phyloP scores from a whole-genome alignment of 1,284 basidiomycete genomes.

The Meripilus lineatus region DNA sequence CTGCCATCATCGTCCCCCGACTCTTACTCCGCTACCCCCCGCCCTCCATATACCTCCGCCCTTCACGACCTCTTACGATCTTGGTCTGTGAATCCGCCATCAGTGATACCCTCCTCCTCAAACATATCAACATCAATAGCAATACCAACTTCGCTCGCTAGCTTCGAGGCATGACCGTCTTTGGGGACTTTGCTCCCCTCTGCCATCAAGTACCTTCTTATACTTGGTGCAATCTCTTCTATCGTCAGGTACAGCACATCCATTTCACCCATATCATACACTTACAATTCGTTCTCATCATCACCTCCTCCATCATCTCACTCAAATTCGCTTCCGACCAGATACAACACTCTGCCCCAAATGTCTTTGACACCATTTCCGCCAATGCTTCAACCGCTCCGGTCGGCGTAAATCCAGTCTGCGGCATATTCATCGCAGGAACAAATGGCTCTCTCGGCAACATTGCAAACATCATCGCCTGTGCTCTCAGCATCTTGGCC shows the following conservation, averaged over 20 bases:
- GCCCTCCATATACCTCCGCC: no score
- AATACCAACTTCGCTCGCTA: no score
- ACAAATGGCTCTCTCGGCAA: constrained; percentile 56
- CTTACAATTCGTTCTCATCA: not conserved
- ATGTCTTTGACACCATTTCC: constrained; percentile 35
- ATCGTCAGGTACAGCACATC: constrained; percentile 42
- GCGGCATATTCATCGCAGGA: constrained; percentile 46
- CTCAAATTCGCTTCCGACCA: constrained; percentile 18
- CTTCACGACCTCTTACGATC: no score
- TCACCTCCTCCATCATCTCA: constrained; percentile 4
- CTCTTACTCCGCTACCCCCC: no score
- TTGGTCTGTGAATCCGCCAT: no score
- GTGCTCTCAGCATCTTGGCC: constrained; percentile 53
- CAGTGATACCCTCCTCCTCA: no score
- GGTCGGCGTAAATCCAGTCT: constrained; percentile 53
- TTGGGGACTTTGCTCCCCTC: constrained; percentile 57
- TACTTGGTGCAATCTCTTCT: constrained; percentile 71
- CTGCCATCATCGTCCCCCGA: no score
- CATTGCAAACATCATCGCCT: constrained; percentile 69
- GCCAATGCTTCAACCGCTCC: constrained; percentile 41
- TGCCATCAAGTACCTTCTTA: constrained; percentile 58
- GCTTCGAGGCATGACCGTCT: constrained; percentile 39
- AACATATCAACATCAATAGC: no score
- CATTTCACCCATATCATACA: constrained; percentile 5
- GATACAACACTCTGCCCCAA: constrained; percentile 29